A percentile compares a stretch with the other conserved stretches of the same genome.
phyloP scores from a whole-genome alignment of 2,329 filamentous ascomycete genomes.

The Colletotrichum sp. region DNA sequence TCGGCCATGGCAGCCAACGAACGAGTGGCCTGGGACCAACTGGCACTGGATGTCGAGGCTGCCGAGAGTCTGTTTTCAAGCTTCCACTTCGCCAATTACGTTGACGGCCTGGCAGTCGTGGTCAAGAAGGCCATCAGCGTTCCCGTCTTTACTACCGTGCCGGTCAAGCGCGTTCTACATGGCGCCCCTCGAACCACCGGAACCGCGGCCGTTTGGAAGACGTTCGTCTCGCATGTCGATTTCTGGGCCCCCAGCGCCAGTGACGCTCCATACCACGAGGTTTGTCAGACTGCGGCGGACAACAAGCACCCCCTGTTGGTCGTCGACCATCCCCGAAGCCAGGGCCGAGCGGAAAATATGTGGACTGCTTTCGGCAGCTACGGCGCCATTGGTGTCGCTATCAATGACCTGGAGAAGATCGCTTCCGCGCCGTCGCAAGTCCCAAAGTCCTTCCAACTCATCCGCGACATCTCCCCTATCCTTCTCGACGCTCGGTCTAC shows the following conservation, averaged over 20 bases:
- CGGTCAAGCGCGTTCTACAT: neutral
- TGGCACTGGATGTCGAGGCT: neutral
- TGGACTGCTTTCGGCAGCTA: neutral
- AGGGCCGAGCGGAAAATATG: neutral
- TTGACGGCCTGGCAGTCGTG: neutral
- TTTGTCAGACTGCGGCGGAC: neutral
- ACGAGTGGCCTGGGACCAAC: neutral
- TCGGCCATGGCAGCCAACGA: neutral
- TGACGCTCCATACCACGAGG: neutral
- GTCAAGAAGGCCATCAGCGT: neutral
- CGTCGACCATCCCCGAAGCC: neutral
- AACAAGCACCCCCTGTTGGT: neutral
- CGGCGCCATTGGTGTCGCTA: neutral
- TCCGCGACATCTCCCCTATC: neutral
- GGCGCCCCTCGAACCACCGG: neutral
- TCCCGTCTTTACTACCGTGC: neutral
- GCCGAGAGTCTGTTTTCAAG: fast-evolving
- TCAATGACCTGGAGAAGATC: neutral
- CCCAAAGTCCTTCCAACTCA: fast-evolving
- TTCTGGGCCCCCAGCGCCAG: neutral
- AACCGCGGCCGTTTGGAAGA: neutral
- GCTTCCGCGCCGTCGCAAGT: neutral
- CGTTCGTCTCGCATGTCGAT: neutral
- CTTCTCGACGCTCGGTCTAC: neutral
- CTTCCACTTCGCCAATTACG: neutral